Conservation (phyloP, 2,329 filamentous ascomycete genomes). For the Claviceps digitariae region DNA sequence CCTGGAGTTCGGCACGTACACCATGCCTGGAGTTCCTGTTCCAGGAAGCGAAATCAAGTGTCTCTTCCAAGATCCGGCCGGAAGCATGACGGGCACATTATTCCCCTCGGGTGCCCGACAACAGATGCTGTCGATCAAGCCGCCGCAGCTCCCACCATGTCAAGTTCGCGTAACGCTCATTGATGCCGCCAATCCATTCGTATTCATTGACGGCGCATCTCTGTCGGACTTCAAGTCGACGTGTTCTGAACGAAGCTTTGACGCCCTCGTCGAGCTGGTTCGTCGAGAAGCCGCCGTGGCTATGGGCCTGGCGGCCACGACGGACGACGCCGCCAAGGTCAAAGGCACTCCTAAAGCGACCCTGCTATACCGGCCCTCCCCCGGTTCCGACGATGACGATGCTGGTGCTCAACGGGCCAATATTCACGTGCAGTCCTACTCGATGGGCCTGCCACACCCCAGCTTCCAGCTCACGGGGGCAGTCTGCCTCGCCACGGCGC, state of each 20-base stretch:
- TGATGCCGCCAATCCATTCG: slow-evolving; percentile 25
- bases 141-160: neutral
- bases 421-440: slow-evolving; percentile 31
- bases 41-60: slow-evolving; percentile 40
- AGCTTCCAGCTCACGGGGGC: slow-evolving; percentile 39
- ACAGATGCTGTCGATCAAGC: slow-evolving; percentile 18
- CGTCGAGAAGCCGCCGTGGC: slow-evolving; percentile 37
- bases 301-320: slow-evolving; percentile 39
- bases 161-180: slow-evolving; percentile 21
- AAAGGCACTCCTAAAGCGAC: neutral
- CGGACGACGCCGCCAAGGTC: slow-evolving; percentile 18
- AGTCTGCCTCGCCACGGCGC: slow-evolving; percentile 31
- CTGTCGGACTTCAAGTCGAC: neutral
- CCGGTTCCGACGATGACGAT: slow-evolving; percentile 11
- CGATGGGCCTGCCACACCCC: slow-evolving; percentile 36
- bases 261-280: slow-evolving; percentile 32
- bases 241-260: neutral
- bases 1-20: slow-evolving; percentile 33
- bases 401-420: slow-evolving; percentile 13
- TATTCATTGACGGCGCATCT: slow-evolving; percentile 33
- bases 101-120: slow-evolving; percentile 42
- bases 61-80: slow-evolving; percentile 44
- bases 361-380: slow-evolving; percentile 13
- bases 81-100: slow-evolving; percentile 44
- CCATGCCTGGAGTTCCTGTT: slow-evolving; percentile 45